Base-by-base conservation (phyloP, 2,329 filamentous ascomycete species). In the Aspergillus vadensis region DNA sequence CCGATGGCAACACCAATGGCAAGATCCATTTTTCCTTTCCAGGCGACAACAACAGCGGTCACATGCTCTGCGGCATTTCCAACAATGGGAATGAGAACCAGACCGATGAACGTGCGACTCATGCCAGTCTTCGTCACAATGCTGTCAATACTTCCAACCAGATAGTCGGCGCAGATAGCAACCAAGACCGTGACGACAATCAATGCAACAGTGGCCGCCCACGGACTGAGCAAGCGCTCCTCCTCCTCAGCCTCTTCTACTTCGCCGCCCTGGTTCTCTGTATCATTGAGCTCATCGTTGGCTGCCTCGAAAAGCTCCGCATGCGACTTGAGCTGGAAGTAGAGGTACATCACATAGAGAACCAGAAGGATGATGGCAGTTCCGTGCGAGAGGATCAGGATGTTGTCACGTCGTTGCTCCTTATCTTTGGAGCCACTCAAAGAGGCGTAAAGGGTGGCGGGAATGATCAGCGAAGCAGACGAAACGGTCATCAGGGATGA, bases 51-150 rank as follows among this genome's bases (percentile, higher is more conserved):
- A 17, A 92, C 88, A 17, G 91, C 91, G 1, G 91, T 93, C 41
- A 92, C 90, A 70, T 93, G 90, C 77, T 93, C 90, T 14, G 90
- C 90, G 2, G 90, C 90, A 69, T 93, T 93, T 41, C 90, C 89
- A n/a, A 92, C 90, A 67, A 93, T 92, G 8, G 90, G 90, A 4
- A 94, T 79, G 55, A 94, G 86, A 67, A 94, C 92, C 2, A 93
- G 80, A 80, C 90, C 90, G 67, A 93, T 91, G 67, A 93, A 93
- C 1, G 88, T 91, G 76, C 90, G 90, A 80, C 88, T 91, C 73
- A 93, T 90, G 62, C 87, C 83, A 2, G 87, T 86, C 47, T 81
- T 86, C 66, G 86, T 82, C 23, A 92, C 90, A 50, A 93, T 84
- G 27, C 82, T 81, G 65, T 92, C 89, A 69, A 92, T 92, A 69